Conservation (phyloP, 2,329 filamentous ascomycete genomes). For the Aspergillus felis region DNA sequence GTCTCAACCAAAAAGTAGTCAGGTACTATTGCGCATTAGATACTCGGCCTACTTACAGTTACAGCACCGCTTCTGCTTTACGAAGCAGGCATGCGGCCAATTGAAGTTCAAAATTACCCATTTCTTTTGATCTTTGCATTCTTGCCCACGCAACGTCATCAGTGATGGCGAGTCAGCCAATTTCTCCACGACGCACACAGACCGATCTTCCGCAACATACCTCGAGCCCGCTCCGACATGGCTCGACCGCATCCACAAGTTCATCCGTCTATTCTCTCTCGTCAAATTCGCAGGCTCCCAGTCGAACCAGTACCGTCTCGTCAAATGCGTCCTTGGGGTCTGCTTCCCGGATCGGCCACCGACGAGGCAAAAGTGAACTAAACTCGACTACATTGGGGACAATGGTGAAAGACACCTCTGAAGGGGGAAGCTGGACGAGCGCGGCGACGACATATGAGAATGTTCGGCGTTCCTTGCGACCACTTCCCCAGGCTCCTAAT, state of each 20-base stretch:
- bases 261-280: constrained; percentile 51
- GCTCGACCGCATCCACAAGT: constrained; percentile 52
- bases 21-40: constrained; percentile 1
- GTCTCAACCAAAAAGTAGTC: constrained; percentile 6
- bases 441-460: constrained; percentile 67
- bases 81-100: constrained; percentile 40
- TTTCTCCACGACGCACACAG: constrained; percentile 35
- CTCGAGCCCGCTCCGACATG: constrained; percentile 50
- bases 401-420: constrained; percentile 17
- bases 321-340: constrained; percentile 66
- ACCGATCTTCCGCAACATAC: constrained; percentile 39
- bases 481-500: constrained; percentile 64
- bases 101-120: constrained; percentile 25
- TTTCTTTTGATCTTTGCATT: constrained; percentile 27
- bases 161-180: constrained; percentile 40
- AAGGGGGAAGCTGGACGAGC: constrained; percentile 28
- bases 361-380: constrained; percentile 72
- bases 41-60: constrained; percentile 7
- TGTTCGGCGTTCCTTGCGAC: constrained; percentile 72
- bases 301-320: constrained; percentile 65
- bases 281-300: constrained; percentile 49
- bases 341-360: constrained; percentile 52
- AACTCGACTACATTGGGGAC: constrained; percentile 49
- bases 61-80: constrained; percentile 21
- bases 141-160: constrained; percentile 21